These are phyloP conservation scores for Psilocybe mexicana DNA, from an alignment of 1,284 basidiomycete species.

Conservation along the genomic window DNA sequence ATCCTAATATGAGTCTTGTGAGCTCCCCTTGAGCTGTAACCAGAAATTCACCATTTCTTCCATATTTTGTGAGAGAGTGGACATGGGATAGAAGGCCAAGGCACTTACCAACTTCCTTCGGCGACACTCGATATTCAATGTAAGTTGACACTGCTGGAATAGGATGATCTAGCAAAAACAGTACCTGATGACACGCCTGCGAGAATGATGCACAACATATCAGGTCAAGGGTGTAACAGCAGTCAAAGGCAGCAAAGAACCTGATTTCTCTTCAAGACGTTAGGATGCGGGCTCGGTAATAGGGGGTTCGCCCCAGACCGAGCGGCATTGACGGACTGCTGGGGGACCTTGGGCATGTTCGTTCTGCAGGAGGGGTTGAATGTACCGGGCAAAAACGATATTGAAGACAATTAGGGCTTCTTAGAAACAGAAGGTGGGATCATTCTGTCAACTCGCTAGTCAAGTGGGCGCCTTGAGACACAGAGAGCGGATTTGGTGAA, in stretches of 20 bases:
- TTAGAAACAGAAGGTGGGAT: constrained; percentile 21
- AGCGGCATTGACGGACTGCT: constrained; percentile 26
- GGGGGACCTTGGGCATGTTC: constrained; percentile 37
- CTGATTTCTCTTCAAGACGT: constrained; percentile 62
- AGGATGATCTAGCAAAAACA: constrained; percentile 9
- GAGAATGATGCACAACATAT: constrained; percentile 3
- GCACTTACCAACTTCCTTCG: constrained; percentile 67
- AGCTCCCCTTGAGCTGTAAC: constrained; percentile 9
- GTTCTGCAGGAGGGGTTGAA: neutral
- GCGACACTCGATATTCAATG: constrained; percentile 49
- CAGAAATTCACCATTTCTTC: constrained; percentile 60
- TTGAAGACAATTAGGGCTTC: constrained; percentile 8
- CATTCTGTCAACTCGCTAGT: constrained; percentile 12
- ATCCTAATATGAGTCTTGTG: neutral
- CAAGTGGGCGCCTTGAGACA: constrained; percentile 15
- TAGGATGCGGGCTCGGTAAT: constrained; percentile 38
- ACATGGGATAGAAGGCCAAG: constrained; percentile 8
- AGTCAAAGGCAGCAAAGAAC: constrained; percentile 28
- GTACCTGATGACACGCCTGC: constrained; percentile 52
- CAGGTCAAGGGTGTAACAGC: constrained; percentile 2
- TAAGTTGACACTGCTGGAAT: neutral
- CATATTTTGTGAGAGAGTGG: constrained; percentile 13
- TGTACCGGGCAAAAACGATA: neutral
- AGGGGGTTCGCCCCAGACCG: constrained; percentile 29
- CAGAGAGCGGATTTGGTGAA: neutral